These are phyloP conservation scores for Biscutella laevigata DNA, from an alignment of 441 rosid species.

Conservation along the genomic window DNA sequence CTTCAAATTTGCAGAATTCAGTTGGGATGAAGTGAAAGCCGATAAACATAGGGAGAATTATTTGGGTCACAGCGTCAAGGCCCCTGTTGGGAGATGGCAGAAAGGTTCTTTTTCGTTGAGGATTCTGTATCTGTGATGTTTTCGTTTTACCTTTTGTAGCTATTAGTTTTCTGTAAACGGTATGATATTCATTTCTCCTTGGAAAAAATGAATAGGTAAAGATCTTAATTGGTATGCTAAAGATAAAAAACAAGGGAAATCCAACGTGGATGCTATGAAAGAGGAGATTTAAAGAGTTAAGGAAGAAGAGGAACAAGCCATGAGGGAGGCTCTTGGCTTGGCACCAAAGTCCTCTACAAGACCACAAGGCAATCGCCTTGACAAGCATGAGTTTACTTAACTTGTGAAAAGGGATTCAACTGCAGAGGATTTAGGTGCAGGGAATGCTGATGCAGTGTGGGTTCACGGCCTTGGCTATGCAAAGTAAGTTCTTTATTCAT, in stretches of 20 bases:
- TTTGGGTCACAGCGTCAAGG: conserved; percentile 88
- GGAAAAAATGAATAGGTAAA: conserved; percentile 44
- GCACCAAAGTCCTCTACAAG: conserved; percentile 73
- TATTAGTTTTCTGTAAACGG: not conserved
- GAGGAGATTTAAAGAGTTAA: conserved; percentile 84
- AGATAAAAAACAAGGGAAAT: conserved; percentile 48
- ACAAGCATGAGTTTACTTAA: conserved; percentile 84
- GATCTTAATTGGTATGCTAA: conserved; percentile 87
- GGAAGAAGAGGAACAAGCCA: conserved; percentile 92
- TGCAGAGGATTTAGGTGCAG: conserved; percentile 92
- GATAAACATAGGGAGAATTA: conserved; percentile 95
- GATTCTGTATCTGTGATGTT: too few species aligned
- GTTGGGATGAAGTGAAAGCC: conserved; percentile 91
- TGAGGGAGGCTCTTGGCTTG: conserved; percentile 97
- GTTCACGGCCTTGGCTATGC: conserved; percentile 88
- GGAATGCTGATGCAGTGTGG: conserved; percentile 84
- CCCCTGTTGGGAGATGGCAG: conserved; percentile 97
- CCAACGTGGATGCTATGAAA: conserved; percentile 52
- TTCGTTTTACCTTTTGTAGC: not conserved
- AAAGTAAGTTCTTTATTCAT: conserved; percentile 38
- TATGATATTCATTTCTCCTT: conserved; percentile 2
- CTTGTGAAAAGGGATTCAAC: conserved; percentile 89
- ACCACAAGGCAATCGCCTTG: conserved; percentile 79
- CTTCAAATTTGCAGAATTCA: conserved; percentile 58
- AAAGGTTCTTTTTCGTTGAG: conserved; percentile 43